These are phyloP conservation scores for Fistulifera solaris DNA, from an alignment of 108 stramenopile genomes.

Conservation along the genomic window DNA sequence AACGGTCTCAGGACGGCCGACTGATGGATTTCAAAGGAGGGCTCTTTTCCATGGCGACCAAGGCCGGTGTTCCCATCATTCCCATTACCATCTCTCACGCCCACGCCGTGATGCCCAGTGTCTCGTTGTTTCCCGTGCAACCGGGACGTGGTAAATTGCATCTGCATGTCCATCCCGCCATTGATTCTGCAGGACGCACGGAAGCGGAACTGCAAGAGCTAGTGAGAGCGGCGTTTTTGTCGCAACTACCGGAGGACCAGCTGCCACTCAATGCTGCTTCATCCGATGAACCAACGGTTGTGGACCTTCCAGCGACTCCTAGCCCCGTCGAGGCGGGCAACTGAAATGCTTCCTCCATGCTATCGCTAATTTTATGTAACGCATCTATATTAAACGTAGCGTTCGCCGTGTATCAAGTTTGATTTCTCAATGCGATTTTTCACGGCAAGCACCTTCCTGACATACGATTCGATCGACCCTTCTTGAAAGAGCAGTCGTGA, in stretches of 20 bases:
- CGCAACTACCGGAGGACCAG: constrained; percentile 48
- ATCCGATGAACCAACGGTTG: too few relatives aligned
- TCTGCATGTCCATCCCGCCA: constrained; percentile 60
- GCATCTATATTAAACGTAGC: too few relatives aligned
- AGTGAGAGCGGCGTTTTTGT: constrained; percentile 44
- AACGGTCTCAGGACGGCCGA: constrained; percentile 56
- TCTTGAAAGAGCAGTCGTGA: too few relatives aligned
- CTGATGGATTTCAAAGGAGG: constrained; percentile 81
- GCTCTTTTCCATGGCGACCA: constrained; percentile 59
- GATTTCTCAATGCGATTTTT: too few relatives aligned
- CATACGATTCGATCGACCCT: too few relatives aligned
- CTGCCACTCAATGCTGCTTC: constrained; percentile 24
- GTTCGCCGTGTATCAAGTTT: too few relatives aligned
- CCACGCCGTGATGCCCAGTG: constrained; percentile 60
- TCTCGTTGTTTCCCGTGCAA: constrained; percentile 58
- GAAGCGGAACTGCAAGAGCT: constrained; percentile 49
- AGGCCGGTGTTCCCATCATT: constrained; percentile 66
- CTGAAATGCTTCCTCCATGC: too few relatives aligned
- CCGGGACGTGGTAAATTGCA: constrained; percentile 52
- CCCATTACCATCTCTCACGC: constrained; percentile 69
- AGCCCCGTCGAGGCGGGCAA: too few relatives aligned
- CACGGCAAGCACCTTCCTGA: too few relatives aligned
- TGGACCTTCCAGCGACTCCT: too few relatives aligned
- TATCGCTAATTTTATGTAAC: too few relatives aligned
- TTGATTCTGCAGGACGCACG: constrained; percentile 44